Conservation (phyloP, 768 basidiomycete genomes). For the Coprinopsis sp. region DNA sequence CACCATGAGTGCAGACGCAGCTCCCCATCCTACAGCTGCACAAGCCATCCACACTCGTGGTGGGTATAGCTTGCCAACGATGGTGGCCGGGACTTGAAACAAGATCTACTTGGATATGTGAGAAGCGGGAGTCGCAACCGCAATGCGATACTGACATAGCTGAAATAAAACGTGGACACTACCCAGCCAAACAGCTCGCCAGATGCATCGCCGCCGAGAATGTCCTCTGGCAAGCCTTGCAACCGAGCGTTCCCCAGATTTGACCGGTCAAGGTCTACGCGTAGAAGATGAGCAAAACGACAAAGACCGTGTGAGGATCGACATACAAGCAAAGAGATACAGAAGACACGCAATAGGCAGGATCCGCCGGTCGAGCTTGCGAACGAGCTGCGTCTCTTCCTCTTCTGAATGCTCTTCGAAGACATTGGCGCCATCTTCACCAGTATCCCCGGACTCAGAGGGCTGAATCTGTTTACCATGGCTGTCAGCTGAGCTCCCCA, state of each 20-base stretch:
- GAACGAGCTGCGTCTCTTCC: slow-evolving; percentile 47
- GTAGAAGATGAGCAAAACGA: slow-evolving; percentile 1
- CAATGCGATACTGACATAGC: slow-evolving; percentile 49
- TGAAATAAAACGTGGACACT: slow-evolving; percentile 73
- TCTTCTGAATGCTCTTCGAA: slow-evolving; percentile 25
- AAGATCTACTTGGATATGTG: slow-evolving; percentile 45
- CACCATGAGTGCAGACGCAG: slow-evolving; percentile 71
- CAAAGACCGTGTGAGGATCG: neutral
- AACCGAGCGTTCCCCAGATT: slow-evolving; percentile 79
- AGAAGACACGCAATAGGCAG: slow-evolving; percentile 69
- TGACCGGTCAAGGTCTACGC: slow-evolving; percentile 62
- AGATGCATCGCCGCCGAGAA: slow-evolving; percentile 62
- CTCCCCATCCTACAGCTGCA: slow-evolving; percentile 69
- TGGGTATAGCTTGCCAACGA: slow-evolving; percentile 62
- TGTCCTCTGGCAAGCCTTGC: slow-evolving; percentile 62
- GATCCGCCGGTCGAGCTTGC: slow-evolving; percentile 64
- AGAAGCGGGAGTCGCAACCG: neutral
- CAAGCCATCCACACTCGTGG: slow-evolving; percentile 65
- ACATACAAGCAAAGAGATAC: slow-evolving; percentile 73
- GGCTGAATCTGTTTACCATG: neutral
- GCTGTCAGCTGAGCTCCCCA: neutral
- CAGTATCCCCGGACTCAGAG: no score
- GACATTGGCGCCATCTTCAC: neutral
- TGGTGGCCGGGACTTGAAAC: slow-evolving; percentile 61
- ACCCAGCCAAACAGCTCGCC: slow-evolving; percentile 75